Base-by-base conservation (phyloP, 768 basidiomycete genomes). In the Paxillus rubicundulus region DNA sequence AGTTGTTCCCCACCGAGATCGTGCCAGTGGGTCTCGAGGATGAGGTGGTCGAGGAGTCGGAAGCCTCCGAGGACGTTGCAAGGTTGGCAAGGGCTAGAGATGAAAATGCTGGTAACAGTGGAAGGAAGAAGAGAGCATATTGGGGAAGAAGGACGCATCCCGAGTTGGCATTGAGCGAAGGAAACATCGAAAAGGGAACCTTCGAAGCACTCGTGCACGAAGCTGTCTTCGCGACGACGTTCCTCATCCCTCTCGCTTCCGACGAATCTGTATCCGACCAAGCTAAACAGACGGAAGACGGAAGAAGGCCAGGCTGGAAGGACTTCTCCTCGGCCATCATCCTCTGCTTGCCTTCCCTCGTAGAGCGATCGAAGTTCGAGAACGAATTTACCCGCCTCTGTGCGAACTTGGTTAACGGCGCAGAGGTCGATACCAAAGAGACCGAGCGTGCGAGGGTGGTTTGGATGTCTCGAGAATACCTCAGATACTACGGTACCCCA, bases 201-300 rank as follows among this genome's bases (percentile, higher is more conserved):
- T 79, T 83, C 37, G 91, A 92, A 65, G 89, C 92, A 1, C 76
- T 94, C 6, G 71, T 86, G 0, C 92, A 95, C 61, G 92, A 93
- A 68, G 72, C 82, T 10, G 84, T 90, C 12, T 93, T 93, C 64
- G 85, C 80, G 12, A 91, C 89, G 1, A 83, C 82, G 13, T 89
- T 86, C 63, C 49, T 71, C 34, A 12, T 39, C 40, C 45, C 65
- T 45, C 20, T 55, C 32, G 34, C 51, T 37, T 32, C 45, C 28
- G 62, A 64, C n/a, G 55, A 50, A 9, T 54, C 40, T n/a, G 51
- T 59, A 18, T 32, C 42, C 17, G 60, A 62, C 21, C 55, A 51
- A 28, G 52, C 39, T 48, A 57, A 62, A 53, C 64, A 21, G 45
- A 56, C 32, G 27, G 48, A 49, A 44, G 64, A 60, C 42, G 53